Base-by-base conservation (phyloP, 2,329 filamentous ascomycete genomes). In the Trichoderma afroharzianum region DNA sequence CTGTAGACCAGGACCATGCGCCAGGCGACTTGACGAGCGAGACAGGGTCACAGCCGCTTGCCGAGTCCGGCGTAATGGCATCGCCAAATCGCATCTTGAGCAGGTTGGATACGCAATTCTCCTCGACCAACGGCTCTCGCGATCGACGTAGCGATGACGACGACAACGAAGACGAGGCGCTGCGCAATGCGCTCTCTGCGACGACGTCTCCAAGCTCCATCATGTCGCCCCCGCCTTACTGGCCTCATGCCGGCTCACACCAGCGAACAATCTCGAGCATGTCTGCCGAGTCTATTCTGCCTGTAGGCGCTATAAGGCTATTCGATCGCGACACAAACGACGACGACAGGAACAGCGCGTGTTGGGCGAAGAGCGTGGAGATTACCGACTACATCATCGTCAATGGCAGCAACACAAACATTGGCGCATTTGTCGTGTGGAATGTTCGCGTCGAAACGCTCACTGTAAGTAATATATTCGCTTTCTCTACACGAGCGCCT, bases 351-450 rank as follows among this genome's bases (percentile, higher is more conserved):
- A 88, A 87, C 77, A 85, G 83, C 72, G 88, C 87, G 14, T 91
- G 89, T 80, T 91, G 89, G 89, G 89, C 89, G 33, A 87, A 84
- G 80, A 89, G 87, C 77, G 89, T 91, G 68, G 84, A 87, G 74
- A 85, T 91, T 55, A 83, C 85, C 47, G 87, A 88, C 76, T 82
- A 88, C 78, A 86, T 87, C 12, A 76, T 88, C 24, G 85, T 91
- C 59, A 88, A 89, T 72, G 85, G 87, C 64, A 85, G 86, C 73
- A 80, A 85, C 43, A 87, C 85, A 15, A 88, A 85, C 74, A 85
- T 90, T 32, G 95, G 95, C n/a, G 93, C 95, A 2, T 99, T 98
- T 83, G 93, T 98, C 1, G 94, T 97, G 8, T 99, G 93, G 93
- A 96, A 94, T 79, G 94, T 96, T 77, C 90, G 87, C 62, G 93